These are phyloP conservation scores for Passalora sequoiae DNA, from an alignment of 2,329 filamentous ascomycete species.

Conservation along the genomic window DNA sequence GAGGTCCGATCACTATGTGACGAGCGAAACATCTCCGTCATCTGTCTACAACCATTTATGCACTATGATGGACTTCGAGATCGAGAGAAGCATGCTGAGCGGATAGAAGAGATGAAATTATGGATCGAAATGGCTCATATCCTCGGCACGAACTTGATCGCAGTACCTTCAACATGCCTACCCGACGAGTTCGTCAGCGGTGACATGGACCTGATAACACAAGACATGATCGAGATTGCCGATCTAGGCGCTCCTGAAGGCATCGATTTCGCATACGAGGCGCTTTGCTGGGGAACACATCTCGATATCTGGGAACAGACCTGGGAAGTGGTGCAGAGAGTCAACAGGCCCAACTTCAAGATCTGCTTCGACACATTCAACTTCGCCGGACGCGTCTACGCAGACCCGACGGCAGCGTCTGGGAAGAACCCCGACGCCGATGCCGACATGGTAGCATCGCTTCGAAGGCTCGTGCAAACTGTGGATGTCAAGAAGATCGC, in stretches of 20 bases:
- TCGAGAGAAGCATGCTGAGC: conserved; percentile 51
- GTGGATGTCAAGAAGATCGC: conserved; percentile 64
- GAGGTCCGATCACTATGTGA: conserved; percentile 55
- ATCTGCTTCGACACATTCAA: conserved; percentile 76
- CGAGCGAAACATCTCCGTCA: conserved; percentile 51
- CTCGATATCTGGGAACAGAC: conserved; percentile 66
- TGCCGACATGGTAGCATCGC: conserved; percentile 49
- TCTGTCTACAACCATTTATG: conserved; percentile 71
- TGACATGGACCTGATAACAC: conserved; percentile 53
- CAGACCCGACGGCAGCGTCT: conserved; percentile 55
- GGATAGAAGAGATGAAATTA: conserved; percentile 58
- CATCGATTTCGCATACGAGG: conserved; percentile 69
- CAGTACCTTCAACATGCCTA: conserved; percentile 68
- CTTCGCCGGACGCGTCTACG: conserved; percentile 65
- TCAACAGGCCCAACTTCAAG: conserved; percentile 67
- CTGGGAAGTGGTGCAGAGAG: conserved; percentile 62
- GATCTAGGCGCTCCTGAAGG: conserved; percentile 58
- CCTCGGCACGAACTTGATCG: conserved; percentile 65
- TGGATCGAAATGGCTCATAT: conserved; percentile 65
- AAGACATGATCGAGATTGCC: conserved; percentile 60
- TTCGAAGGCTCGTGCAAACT: conserved; percentile 50
- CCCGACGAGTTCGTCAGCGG: conserved; percentile 47
- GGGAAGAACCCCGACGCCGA: conserved; percentile 55
- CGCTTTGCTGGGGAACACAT: conserved; percentile 65
- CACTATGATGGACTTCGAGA: conserved; percentile 71